Percentiles rank a stretch among this genome's conserved stretches.
Conservation (phyloP, 495 filamentous ascomycete species). For the Pyronema domesticum region DNA sequence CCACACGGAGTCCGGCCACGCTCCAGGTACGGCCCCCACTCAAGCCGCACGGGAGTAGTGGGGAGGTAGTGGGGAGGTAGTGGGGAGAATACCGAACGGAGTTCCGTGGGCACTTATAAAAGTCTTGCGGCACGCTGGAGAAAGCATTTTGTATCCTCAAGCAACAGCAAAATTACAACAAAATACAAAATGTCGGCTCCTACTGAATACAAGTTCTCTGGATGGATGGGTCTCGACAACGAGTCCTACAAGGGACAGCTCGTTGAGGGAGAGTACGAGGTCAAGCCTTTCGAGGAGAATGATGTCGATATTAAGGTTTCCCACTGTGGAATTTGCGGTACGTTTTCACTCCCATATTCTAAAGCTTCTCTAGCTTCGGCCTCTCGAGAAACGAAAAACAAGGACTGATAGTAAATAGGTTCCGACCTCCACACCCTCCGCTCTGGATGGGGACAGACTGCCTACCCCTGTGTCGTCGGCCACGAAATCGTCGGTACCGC, state of each 20-base stretch:
- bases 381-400: neutral
- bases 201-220: slow-evolving; percentile 46
- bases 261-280: slow-evolving; percentile 50
- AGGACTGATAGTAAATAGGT: slow-evolving; percentile 9
- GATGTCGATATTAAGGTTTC: slow-evolving; percentile 64
- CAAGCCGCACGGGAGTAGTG: too few species aligned
- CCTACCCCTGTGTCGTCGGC: slow-evolving; percentile 58
- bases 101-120: neutral
- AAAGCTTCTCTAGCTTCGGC: neutral
- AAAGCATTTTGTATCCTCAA: neutral
- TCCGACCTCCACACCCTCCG: slow-evolving; percentile 57
- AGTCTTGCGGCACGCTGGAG: neutral
- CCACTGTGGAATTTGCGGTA: slow-evolving; percentile 67
- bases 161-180: neutral
- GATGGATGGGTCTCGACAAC: slow-evolving; percentile 57
- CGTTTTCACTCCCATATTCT: neutral
- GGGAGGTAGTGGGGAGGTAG: too few species aligned
- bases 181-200: slow-evolving; percentile 1
- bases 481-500: slow-evolving; percentile 74
- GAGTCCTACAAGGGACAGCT: slow-evolving; percentile 45
- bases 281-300: slow-evolving; percentile 59
- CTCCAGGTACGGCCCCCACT: too few species aligned
- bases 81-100: too few species aligned
- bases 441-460: slow-evolving; percentile 50
- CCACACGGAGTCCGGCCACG: too few species aligned